Base-by-base conservation (phyloP, 495 filamentous ascomycete species). In the Lepraria neglecta region DNA sequence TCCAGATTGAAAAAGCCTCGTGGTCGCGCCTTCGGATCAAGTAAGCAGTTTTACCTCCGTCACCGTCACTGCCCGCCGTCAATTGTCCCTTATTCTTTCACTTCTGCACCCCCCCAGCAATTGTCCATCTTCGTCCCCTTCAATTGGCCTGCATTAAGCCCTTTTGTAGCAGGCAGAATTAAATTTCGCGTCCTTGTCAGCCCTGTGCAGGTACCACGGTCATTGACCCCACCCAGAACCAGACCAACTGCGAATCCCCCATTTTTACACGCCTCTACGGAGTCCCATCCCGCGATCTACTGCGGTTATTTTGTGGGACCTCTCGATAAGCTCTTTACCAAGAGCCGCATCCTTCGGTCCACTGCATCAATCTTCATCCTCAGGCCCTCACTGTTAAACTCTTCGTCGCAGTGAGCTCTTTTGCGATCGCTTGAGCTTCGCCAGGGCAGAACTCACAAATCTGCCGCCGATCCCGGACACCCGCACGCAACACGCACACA, bases 221-320 rank as follows among this genome's bases (percentile, higher is more conserved):
- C 30, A 28, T 54, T 30, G 35, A 30, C 54, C 54, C 54, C 54
- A 42, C 35, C 21, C 54, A 56, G 54, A 27, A 24, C 48, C 47
- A 50, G 28, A 50, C 58, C 58, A 60, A 43, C 58, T 52, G 48
- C 48, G n/a, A 24, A 52, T 60, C 58, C 28, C 51, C 51, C 58
- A 24, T 43, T 54, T 53, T 60, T 30, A 60, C 58, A 52, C 58
- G 35, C 47, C 42, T 38, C 46, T 46, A 60, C 40, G 58, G 38
- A 30, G 38, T 33, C 15, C 17, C 38, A 50, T 21, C 17, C 27
- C 30, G 47, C 31, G 58, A 60, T 60, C 58, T 46, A 60, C 58
- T 43, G 58, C 58, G 58, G 47, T 60, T 60, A 60, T 53, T 60
- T 53, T 44, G 58, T 60, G 58, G 58, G 58, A 60, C 38, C 38